Evolutionary conservation across 2,329 filamentous ascomycete species (phyloP).

Genomic region (Aschersonia sp.): DNA sequence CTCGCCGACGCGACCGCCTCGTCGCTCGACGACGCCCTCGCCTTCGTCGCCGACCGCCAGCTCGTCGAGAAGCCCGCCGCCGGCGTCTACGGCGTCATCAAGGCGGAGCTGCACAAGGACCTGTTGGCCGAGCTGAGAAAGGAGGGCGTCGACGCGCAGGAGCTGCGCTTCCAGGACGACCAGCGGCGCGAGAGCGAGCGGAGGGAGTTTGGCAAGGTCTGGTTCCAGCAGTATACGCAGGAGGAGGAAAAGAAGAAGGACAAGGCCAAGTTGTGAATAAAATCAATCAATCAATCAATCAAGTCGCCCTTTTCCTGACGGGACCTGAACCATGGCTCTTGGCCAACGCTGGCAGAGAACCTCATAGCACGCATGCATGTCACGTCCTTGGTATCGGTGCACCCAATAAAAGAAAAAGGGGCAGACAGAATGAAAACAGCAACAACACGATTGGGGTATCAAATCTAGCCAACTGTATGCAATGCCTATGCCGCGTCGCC

Average conservation of each 20-base stretch:
- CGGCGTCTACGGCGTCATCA: conserved; percentile 56
- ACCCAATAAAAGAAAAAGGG: conserved; percentile 2
- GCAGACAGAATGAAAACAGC: not conserved
- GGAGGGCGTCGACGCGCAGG: conserved; percentile 31
- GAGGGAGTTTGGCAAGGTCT: conserved; percentile 27
- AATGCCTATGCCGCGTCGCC: not conserved
- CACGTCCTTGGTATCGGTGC: too few relatives aligned
- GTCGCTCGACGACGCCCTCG: conserved; percentile 41
- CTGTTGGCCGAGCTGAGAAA: conserved; percentile 42
- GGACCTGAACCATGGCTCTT: too few relatives aligned
- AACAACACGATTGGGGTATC: conserved; percentile 5
- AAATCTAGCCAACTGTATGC: conserved; percentile 7
- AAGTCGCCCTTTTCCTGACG: not conserved
- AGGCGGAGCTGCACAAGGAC: conserved; percentile 62
- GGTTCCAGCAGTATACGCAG: conserved; percentile 33
- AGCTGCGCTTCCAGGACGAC: conserved; percentile 30
- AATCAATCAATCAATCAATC: not conserved
- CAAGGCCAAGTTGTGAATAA: conserved; percentile 21
- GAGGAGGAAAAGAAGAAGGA: conserved; percentile 21
- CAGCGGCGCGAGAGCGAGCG: conserved; percentile 25
- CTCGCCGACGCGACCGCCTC: conserved; percentile 52
- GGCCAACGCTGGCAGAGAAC: too few relatives aligned
- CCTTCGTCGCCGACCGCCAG: conserved; percentile 42
- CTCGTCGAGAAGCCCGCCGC: conserved; percentile 47
- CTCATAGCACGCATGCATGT: too few relatives aligned